Evolutionary conservation across 495 filamentous ascomycete genomes (phyloP), one percentile per base, ranked within the genome.

Genomic region (Annulohypoxylon stygium): DNA sequence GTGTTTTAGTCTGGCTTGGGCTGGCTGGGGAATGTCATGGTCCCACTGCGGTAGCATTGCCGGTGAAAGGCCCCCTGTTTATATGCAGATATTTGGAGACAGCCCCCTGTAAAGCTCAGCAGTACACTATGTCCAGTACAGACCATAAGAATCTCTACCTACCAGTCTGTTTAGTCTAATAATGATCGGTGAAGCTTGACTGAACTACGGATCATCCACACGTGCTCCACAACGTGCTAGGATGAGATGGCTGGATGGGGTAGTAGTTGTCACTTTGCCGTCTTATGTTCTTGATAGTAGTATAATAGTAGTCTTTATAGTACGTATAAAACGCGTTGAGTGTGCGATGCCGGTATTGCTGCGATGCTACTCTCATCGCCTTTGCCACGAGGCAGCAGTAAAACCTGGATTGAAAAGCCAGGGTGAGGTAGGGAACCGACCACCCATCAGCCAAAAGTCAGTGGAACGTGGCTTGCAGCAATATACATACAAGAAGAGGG

Each of bases 131-230:
- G 30, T 30, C 30, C 30, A 30, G 30, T n/a, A 14, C 11, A 41
- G 37, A 9, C 37, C 8, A 30, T 14, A 51, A 51, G 25, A 20
- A 18, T 20, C 4, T 18, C 11, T 23, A 50, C 10, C 47, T 55
- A 55, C 30, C 30, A 23, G 20, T 23, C 20, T 23, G 20, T 23
- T 23, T 23, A 23, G 41, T 45, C 41, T 45, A 45, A 20, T 26
- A n/a, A 43, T 18, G 18, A 20, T 43, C 37, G 43, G 55, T 65
- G 61, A 71, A 65, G 68, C 68, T 71, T 65, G 68, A 71, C 61
- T 71, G 68, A 37, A 36, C 26, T 16, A 65, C 61, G 54, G 25
- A 48, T 41, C 39, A 65, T 53, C 61, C 41, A 53, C 41, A 55
- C 6, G 23, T 58, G 14, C 37, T 63, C 50, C 51, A 50, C 41